Percentiles rank a stretch among this genome's conserved stretches.
These are phyloP conservation scores for Candida argentea DNA, from an alignment of 805 yeast genomes.

Conservation along the genomic window DNA sequence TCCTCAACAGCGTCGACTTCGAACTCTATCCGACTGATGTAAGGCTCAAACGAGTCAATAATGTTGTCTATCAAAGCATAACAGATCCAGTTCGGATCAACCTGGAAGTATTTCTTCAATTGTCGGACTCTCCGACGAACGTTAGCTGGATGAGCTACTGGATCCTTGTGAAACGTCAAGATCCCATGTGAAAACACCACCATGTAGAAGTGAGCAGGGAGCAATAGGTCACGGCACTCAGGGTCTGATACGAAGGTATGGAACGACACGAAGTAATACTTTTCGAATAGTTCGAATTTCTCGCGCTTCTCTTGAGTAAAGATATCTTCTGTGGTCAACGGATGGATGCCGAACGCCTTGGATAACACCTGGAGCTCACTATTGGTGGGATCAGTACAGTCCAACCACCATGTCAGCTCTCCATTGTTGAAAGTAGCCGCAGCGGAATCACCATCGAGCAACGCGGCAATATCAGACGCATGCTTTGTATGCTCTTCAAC, in stretches of 20 bases:
- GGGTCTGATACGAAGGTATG: conserved; percentile 86
- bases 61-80: conserved; percentile 22
- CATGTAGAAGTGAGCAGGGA: conserved; percentile 19
- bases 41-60: conserved; percentile 21
- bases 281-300: conserved; percentile 84
- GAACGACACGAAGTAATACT: conserved; percentile 91
- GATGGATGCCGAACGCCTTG: conserved; percentile 94
- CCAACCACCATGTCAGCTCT: conserved; percentile 44
- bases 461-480: conserved; percentile 17
- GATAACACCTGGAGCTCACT: conserved; percentile 87
- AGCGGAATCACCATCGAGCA: conserved; percentile 12
- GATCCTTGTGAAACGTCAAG: conserved; percentile 18
- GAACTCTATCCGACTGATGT: conserved; percentile 18
- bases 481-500: conserved; percentile 19
- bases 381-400: conserved; percentile 89
- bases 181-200: conserved; percentile 20
- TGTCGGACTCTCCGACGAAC: conserved; percentile 21
- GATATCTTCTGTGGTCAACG: conserved; percentile 95
- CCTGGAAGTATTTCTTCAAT: conserved; percentile 21
- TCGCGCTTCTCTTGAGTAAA: conserved; percentile 95
- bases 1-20: conserved; percentile 22
- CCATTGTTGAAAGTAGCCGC: conserved; percentile 17
- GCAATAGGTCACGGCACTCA: conserved; percentile 21
- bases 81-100: conserved; percentile 21
- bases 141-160: conserved; percentile 18